Evolutionary conservation across 805 yeast species (phyloP), one percentile per base, ranked within the genome.

Genomic region (Lipomyces japonicus): DNA sequence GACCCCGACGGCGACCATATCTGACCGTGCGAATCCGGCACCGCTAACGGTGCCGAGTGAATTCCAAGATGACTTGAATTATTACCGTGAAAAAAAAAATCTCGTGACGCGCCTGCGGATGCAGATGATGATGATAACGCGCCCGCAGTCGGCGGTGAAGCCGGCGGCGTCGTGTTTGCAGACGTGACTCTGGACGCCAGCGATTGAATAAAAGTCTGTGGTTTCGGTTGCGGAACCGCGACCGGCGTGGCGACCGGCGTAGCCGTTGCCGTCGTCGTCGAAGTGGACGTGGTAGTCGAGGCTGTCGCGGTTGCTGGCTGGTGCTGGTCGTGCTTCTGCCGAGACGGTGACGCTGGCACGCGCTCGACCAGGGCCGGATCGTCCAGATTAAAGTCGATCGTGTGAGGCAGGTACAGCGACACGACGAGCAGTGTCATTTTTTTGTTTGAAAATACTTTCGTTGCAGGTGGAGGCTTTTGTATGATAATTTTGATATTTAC

Each of bases 361-460:
- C 19, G 18, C 42, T 50, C 50, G 52, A 43, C 55, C 18, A 53
- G 42, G 19, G 41, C 16, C n/a, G 58, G 59, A 26, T 57, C 55
- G 37, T 59, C 59, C 22, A 60, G 35, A 24, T 53, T 57, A 52
- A 59, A 59, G 48, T 47, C 51, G 42, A 59, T 44, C 21, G 63
- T 59, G 42, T 59, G 55, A 30, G 63, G 63, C 9, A 59, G 59
- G n/a, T 57, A 58, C 60, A 59, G 39, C n/a, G 62, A 60, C 5
- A 59, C 62, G 16, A 59, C 58, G 22, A 58, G 47, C n/a, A 59
- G 42, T 16, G 62, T 35, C 62, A 59, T 59, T 21, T 3, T 38
- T 21, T 5, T n/a, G n/a, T n/a, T n/a, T n/a, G n/a, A n/a, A n/a
- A n/a, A n/a, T n/a, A n/a, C n/a, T n/a, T n/a, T n/a, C n/a, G n/a